Evolutionary conservation across 805 yeast species (phyloP), one percentile per base, ranked within the genome.

Genomic region (Wickerhamiella domercqiae): DNA sequence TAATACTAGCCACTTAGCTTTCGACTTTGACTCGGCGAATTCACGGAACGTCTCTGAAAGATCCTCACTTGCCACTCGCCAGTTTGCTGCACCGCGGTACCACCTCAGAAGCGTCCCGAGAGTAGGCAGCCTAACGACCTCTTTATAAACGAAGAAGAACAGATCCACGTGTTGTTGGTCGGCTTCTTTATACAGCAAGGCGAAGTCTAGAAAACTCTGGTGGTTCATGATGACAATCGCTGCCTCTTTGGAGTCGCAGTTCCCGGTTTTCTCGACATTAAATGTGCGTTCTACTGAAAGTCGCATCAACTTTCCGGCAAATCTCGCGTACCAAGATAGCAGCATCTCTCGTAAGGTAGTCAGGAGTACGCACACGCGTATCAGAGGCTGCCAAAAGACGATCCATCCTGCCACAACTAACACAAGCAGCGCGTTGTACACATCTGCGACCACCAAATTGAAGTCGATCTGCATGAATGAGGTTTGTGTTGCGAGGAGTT

Each of bases 141-240:
- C 48, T 6, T 54, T 38, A 33, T 40, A 53, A 41, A 70, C 68
- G 18, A 63, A 51, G 36, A 52, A 38, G 40, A 50, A 45, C 50
- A 59, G 46, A 53, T 49, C 15, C 55, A 54, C 33, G 49, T 39
- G 3, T 48, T 53, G 16, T 50, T 13, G 14, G 47, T 50, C 35
- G 65, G 38, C 32, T 55, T 51, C 28, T 55, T 54, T n/a, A 6
- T 13, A 20, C n/a, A 80, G 57, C 17, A 77, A 56, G 16, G 74
- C 49, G 52, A 75, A 73, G 53, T 83, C 94, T 11, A 72, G 68
- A 6, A 77, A 47, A 0, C 90, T 75, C 36, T 64, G 64, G 52
- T 83, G 94, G 49, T 82, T 83, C 36, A 71, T 56, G 35, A 59
- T 21, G 40, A 61, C 36, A 38, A 54, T 19, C 36, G 66, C 67